These are phyloP conservation scores for Pleoardoris graminearum DNA, from an alignment of 2,329 filamentous ascomycete species.

Conservation along the genomic window DNA sequence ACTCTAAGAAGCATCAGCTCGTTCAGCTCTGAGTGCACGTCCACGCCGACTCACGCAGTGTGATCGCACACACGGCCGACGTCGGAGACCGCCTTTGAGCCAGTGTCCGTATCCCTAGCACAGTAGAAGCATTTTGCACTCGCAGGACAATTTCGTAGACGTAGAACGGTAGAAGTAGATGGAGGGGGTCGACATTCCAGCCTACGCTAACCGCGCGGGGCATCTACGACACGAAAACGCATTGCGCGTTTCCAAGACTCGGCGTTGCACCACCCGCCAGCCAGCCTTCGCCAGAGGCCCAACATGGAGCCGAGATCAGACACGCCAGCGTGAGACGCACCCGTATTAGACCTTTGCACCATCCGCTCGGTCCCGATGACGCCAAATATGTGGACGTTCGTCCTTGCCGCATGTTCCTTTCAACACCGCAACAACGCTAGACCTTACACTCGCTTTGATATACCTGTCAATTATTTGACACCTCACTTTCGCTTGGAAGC, in stretches of 20 bases:
- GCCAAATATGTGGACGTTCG: not conserved
- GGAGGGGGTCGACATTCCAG: too few species aligned
- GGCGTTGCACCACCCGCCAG: slow-evolving; percentile 1
- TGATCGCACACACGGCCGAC: too few species aligned
- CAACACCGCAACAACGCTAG: not conserved
- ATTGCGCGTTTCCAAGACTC: not conserved
- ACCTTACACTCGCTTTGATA: not conserved
- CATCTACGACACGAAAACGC: not conserved
- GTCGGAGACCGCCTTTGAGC: too few species aligned
- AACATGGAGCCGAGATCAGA: slow-evolving; percentile 1
- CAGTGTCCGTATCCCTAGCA: too few species aligned
- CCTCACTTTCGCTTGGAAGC: not conserved
- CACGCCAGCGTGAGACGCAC: not conserved
- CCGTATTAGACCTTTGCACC: not conserved
- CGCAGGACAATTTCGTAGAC: too few species aligned
- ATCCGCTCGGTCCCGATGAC: not conserved
- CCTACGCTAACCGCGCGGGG: not conserved
- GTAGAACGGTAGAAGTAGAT: too few species aligned
- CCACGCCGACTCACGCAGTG: not conserved
- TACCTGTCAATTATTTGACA: not conserved
- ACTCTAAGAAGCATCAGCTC: not conserved
- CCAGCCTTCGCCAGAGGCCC: not conserved
- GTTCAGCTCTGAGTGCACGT: not conserved
- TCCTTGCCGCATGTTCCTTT: not conserved
- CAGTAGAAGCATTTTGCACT: too few species aligned